These are phyloP conservation scores for Citrus australasica DNA, from an alignment of 345 rosid genomes.

Conservation along the genomic window DNA sequence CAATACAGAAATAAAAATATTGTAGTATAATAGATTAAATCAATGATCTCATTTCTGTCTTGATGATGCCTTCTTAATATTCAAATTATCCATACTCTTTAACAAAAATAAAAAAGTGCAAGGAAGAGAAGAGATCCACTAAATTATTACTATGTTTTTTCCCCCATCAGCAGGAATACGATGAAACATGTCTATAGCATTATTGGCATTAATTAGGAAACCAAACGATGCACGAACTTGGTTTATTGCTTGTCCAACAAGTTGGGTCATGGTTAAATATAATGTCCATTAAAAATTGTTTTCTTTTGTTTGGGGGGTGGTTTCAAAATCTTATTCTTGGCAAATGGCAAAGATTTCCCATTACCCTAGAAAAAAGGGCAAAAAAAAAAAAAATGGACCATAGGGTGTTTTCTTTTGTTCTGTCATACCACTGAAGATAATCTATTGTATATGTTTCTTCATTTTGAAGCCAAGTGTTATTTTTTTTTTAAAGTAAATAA, in stretches of 20 bases:
- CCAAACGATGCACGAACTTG: not conserved
- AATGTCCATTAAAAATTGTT: not conserved
- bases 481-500: too few species aligned
- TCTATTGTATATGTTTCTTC: not conserved
- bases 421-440: not conserved
- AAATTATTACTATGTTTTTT: not conserved
- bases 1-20: too few species aligned
- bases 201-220: too few species aligned
- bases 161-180: not conserved
- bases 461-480: constrained; percentile 4
- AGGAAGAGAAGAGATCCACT: not conserved
- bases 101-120: not conserved
- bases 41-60: too few species aligned
- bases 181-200: not conserved
- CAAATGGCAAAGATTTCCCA: not conserved
- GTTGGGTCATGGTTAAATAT: not conserved
- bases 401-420: not conserved
- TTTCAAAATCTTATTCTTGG: not conserved
- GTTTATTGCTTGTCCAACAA: constrained; percentile 11
- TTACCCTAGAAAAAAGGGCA: not conserved
- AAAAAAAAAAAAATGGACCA: not conserved
- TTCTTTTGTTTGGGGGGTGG: not conserved
- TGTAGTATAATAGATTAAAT: too few species aligned
- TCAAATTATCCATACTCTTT: too few species aligned
- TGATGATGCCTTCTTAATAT: too few species aligned